Conservation (phyloP, 2,329 filamentous ascomycete genomes). For the Beauveria varroae region DNA sequence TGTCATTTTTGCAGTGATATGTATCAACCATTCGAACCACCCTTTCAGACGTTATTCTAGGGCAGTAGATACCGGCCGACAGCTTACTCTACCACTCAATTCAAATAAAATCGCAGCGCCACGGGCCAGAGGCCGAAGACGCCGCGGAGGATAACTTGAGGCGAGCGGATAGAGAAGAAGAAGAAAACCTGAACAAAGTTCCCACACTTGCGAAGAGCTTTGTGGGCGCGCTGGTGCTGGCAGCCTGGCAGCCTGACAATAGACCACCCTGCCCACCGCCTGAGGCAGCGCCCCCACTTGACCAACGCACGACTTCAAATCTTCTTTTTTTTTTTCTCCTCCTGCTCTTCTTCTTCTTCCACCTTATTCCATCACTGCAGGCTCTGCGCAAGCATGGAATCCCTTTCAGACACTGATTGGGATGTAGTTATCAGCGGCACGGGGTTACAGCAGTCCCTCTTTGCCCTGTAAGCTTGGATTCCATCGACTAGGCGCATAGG, state of each 20-base stretch:
- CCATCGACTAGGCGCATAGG: constrained; percentile 17
- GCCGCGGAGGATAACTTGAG: constrained; percentile 21
- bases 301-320: background rate
- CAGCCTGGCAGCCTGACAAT: background rate
- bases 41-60: constrained; percentile 71
- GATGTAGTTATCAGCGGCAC: constrained; percentile 75
- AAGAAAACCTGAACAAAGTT: constrained; percentile 16
- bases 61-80: constrained; percentile 82
- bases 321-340: constrained; percentile 14
- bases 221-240: background rate
- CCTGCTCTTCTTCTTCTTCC: constrained; percentile 12
- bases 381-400: constrained; percentile 52
- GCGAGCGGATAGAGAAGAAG: constrained; percentile 32
- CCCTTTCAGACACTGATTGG: constrained; percentile 65
- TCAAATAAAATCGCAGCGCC: constrained; percentile 47
- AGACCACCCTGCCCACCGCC: background rate
- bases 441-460: constrained; percentile 68
- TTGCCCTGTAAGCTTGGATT: constrained; percentile 60
- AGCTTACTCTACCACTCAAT: constrained; percentile 56
- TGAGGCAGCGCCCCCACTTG: constrained; percentile 11
- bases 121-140: constrained; percentile 21
- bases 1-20: constrained; percentile 27
- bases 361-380: background rate
- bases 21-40: constrained; percentile 80
- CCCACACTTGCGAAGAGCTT: background rate